Base-by-base conservation (phyloP, 176 grass and related monocot species). In the Pontederia paniculata region DNA sequence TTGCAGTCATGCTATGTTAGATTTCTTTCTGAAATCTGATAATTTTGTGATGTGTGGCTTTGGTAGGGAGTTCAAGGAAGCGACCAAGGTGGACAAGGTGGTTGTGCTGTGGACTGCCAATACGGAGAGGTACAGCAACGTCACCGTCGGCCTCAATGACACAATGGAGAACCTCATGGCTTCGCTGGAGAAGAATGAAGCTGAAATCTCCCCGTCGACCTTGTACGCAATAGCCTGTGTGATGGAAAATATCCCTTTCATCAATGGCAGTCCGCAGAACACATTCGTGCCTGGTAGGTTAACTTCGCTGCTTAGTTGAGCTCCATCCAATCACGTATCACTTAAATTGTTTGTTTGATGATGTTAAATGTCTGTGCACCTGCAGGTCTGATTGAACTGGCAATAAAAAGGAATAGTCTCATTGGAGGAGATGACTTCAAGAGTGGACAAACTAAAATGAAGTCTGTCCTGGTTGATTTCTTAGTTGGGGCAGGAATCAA, bases 361-460 rank as follows among this genome's bases (percentile, higher is more conserved):
- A 45, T 19, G 47, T 54, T 13, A 42, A 45, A 10, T 52, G 7
- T 82, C 21, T 6, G 28, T 37, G 7, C 28, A 37, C 1, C 28
- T 68, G 54, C 69, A 98, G 93, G 93, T 13, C 58, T 98, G 51
- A 98, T 98, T 55, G 93, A 98, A 55, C 76, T 98, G 62, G 86
- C 93, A 55, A 98, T 98, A 51, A 81, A 88, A 44, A 83, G 74
- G 37, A 98, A 91, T 54, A 74, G 77, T 52, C 62, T 98, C 48
- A 98, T 98, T 69, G 93, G 86, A 23, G 93, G 93, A 45, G 93
- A 98, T 58, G 93, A 98, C 69, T 98, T 98, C 75, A 98, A 98
- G 74, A 98, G 93, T 68, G 93, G 93, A 13, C 93, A 98, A 49
- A 98, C 93, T 44, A 98, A 98, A 62, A 98, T 98, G 60, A 98